Base-by-base conservation (phyloP, 139 green algal species). In the Chlamydomonas applanata region DNA sequence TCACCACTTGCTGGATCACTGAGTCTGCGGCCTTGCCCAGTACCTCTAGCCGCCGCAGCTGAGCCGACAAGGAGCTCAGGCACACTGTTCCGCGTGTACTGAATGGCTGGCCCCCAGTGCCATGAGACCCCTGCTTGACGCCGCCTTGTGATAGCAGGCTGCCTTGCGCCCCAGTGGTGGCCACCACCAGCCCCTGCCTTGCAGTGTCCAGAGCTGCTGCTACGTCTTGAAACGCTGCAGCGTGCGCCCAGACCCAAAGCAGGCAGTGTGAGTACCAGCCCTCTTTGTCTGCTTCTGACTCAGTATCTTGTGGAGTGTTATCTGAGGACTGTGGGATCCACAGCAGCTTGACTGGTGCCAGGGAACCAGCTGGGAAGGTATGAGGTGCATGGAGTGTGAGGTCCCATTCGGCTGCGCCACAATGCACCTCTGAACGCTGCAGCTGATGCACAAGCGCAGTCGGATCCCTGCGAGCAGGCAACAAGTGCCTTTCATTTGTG, bases 211-310 rank as follows among this genome's bases (percentile, higher is more conserved):
- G 19, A 0, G 70, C 69, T 9, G 24, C 29, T 45, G 45, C 59
- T 1, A 69, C 76, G 24, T 83, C 77, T 16, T 72, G 44, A 19
- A 79, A 79, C 2, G 79, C 79, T 13, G 77, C 62, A 0, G 76
- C 73, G 68, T 86, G 81, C 24, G 79, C 72, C 81, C 81, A 86
- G 29, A 86, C 49, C 76, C 77, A 83, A 52, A 85, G 33, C 4
- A 36, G 32, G 14, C 76, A 69, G 17, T 34, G 52, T 1, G 33
- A 24, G 20, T 72, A 67, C 76, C 76, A 76, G 33, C 76, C 69
- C 40, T 69, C 45, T 5, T 0, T 32, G 3, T 65, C 75, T 35
- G 54, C 44, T 46, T 35, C 71, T 45, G 49, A 46, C 27, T 72
- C 36, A 30, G 20, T 46, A 60, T 68, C 46, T 52, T 34, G 30